phyloP scores from a whole-genome alignment of 1,139 yeast species.

The Suhomyces taliae region DNA sequence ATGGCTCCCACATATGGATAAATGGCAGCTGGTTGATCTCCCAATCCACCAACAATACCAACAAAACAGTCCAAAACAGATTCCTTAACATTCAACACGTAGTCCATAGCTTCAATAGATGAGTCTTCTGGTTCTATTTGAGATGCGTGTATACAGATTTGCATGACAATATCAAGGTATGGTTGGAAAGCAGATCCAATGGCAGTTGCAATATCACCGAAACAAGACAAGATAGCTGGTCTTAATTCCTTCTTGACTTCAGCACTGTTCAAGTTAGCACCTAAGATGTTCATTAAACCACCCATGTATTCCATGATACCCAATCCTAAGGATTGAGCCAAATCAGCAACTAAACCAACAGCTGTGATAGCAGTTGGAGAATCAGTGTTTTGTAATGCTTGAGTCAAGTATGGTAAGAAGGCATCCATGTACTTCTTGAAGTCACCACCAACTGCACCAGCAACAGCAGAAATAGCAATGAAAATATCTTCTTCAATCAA shows the following conservation, averaged over 20 bases:
- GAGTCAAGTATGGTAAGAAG: conserved; percentile 77
- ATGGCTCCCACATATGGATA: conserved; percentile 67
- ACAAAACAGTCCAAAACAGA: conserved; percentile 92
- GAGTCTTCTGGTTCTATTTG: conserved; percentile 55
- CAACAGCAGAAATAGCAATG: conserved; percentile 87
- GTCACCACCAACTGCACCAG: conserved; percentile 69
- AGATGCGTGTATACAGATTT: conserved; percentile 59
- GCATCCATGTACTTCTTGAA: conserved; percentile 78
- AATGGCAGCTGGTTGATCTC: conserved; percentile 64
- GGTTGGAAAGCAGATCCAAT: conserved; percentile 75
- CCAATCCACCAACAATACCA: conserved; percentile 88
- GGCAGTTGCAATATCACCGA: conserved; percentile 93
- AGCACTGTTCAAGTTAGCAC: conserved; percentile 64
- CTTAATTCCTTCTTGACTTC: conserved; percentile 76
- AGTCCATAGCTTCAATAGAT: conserved; percentile 75
- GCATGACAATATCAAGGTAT: conserved; percentile 78
- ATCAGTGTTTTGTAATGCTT: conserved; percentile 79
- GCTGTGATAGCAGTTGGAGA: conserved; percentile 85
- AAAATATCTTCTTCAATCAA: conserved; percentile 92
- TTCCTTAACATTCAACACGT: conserved; percentile 70
- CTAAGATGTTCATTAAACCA: conserved; percentile 79
- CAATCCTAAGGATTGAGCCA: conserved; percentile 84
- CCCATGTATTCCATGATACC: conserved; percentile 62
- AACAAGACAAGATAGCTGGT: conserved; percentile 89
- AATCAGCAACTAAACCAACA: conserved; percentile 94